A percentile compares a stretch with the other conserved stretches of the same genome.
phyloP scores from a whole-genome alignment of 306 rosid genomes.

The Corylus heterophylla region DNA sequence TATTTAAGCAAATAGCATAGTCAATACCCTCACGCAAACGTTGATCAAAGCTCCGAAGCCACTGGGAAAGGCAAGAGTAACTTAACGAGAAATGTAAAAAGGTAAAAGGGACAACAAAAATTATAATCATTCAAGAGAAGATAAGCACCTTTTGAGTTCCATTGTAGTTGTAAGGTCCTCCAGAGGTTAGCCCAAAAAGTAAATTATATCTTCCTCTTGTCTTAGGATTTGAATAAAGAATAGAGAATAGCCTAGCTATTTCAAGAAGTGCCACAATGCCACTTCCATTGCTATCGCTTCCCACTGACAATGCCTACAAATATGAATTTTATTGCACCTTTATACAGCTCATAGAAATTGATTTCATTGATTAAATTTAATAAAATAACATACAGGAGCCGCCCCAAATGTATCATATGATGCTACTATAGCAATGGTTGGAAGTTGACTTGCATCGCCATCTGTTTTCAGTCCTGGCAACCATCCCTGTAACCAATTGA shows the following conservation, averaged over 20 bases:
- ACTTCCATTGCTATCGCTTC: conserved; percentile 98
- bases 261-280: conserved; percentile 96
- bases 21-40: conserved; percentile 95
- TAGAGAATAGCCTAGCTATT: conserved; percentile 93
- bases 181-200: conserved; percentile 94
- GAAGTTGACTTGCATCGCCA: conserved; percentile 86
- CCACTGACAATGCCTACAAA: conserved; percentile 87
- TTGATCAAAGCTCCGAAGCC: conserved; percentile 96
- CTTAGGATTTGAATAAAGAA: conserved; percentile 90
- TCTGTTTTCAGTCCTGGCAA: conserved; percentile 86
- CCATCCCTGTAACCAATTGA: conserved; percentile 79
- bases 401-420: conserved; percentile 99
- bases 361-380: conserved; percentile 21
- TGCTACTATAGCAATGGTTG: conserved; percentile 96
- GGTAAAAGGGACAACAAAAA: conserved; percentile 21
- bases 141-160: conserved; percentile 85
- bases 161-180: conserved; percentile 96
- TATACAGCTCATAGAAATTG: conserved; percentile 24
- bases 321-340: conserved; percentile 30
- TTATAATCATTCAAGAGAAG: conserved; percentile 7
- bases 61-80: conserved; percentile 47
- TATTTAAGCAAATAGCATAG: conserved; percentile 90
- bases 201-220: conserved; percentile 95
- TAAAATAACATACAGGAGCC: conserved; percentile 76
- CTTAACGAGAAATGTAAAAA: conserved; percentile 5